Conservation (phyloP, 2,329 filamentous ascomycete genomes). For the Pyrenophora tritici-repentis region DNA sequence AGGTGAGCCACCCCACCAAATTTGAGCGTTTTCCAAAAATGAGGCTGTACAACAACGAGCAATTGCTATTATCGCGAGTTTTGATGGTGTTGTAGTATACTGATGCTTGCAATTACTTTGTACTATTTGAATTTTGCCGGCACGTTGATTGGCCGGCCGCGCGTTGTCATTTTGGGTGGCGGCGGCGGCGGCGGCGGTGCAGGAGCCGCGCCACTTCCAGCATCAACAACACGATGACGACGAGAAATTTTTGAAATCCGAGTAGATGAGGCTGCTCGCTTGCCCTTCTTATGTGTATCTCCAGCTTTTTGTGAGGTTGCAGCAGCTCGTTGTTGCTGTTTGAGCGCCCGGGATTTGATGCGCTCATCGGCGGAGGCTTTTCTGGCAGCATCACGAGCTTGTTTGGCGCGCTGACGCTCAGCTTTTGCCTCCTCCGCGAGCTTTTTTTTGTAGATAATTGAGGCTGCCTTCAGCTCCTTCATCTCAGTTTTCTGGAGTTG, state of each 20-base stretch:
- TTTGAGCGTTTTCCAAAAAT: slow-evolving; percentile 5
- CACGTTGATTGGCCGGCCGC: neutral
- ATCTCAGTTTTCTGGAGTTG: neutral
- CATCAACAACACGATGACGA: too few species aligned
- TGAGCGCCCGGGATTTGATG: neutral
- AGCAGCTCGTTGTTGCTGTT: neutral
- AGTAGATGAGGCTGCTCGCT: too few species aligned
- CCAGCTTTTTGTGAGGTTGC: slow-evolving; percentile 2
- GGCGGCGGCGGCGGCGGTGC: neutral
- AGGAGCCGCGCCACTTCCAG: neutral
- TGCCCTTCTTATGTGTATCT: neutral
- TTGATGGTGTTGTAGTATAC: neutral
- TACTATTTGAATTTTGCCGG: neutral
- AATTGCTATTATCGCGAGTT: neutral
- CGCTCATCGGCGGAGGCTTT: neutral
- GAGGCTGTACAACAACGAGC: neutral
- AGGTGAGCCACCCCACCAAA: neutral
- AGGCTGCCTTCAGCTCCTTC: slow-evolving; percentile 32
- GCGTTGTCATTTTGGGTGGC: neutral
- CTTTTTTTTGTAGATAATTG: neutral
- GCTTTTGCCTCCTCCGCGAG: neutral
- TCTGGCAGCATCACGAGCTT: neutral
- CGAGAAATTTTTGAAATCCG: too few species aligned
- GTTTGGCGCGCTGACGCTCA: neutral
- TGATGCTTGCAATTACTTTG: neutral